phyloP scores from a whole-genome alignment of 1,139 yeast genomes.

The Geotrichum fermentans region DNA sequence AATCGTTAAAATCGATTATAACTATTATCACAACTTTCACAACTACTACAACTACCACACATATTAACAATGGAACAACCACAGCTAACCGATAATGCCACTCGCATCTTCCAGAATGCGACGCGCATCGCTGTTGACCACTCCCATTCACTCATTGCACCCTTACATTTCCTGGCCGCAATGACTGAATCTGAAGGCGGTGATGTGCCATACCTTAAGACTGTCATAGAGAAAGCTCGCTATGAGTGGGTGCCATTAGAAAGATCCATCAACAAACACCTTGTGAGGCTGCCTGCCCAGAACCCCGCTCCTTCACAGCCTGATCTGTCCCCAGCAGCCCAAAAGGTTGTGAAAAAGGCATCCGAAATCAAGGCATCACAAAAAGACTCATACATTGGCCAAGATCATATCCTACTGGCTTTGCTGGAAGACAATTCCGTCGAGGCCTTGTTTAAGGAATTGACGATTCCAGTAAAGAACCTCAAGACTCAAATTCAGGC shows the following conservation, averaged over 20 bases:
- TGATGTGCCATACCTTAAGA: constrained; percentile 53
- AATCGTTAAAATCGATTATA: not conserved
- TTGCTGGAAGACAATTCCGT: constrained; percentile 72
- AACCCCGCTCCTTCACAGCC: constrained; percentile 79
- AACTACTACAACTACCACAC: constrained; percentile 1
- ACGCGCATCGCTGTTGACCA: constrained; percentile 79
- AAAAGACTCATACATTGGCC: constrained; percentile 87
- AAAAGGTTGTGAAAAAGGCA: constrained; percentile 61
- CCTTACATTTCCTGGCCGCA: constrained; percentile 87
- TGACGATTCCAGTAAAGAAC: constrained; percentile 61
- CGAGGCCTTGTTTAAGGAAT: constrained; percentile 69
- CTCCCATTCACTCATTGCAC: constrained; percentile 74
- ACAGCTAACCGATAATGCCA: constrained; percentile 79
- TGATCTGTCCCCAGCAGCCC: constrained; percentile 50
- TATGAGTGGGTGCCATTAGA: constrained; percentile 82
- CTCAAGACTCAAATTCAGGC: constrained; percentile 76
- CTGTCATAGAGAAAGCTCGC: constrained; percentile 81
- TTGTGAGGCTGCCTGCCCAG: constrained; percentile 84
- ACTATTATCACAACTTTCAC: not conserved
- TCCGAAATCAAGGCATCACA: constrained; percentile 76
- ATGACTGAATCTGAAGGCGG: constrained; percentile 53
- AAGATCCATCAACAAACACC: constrained; percentile 69
- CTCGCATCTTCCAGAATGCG: constrained; percentile 72
- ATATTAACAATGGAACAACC: constrained; percentile 19
- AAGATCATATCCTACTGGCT: constrained; percentile 86